Evolutionary conservation across 768 basidiomycete species (phyloP).

Genomic region (Pleurotus sapidus): DNA sequence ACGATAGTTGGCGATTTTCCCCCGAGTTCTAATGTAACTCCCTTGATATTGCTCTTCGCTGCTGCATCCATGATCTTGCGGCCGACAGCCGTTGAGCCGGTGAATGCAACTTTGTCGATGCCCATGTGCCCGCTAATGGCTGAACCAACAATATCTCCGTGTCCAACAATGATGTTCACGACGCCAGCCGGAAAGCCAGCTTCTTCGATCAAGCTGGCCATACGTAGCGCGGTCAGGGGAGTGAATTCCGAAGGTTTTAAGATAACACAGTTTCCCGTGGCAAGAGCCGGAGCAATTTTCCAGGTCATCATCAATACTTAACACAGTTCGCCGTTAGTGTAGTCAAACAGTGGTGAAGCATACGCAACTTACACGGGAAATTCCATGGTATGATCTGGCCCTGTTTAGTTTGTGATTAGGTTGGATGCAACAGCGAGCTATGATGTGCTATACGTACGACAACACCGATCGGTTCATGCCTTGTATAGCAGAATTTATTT

Average conservation of each 20-base stretch:
- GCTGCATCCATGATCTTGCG: slow-evolving; percentile 79
- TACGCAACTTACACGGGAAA: slow-evolving; percentile 42
- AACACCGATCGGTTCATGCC: slow-evolving; percentile 60
- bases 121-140: slow-evolving; percentile 57
- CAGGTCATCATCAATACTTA: slow-evolving; percentile 59
- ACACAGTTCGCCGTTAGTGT: too few species aligned
- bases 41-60: slow-evolving; percentile 80
- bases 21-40: slow-evolving; percentile 79
- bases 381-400: slow-evolving; percentile 56
- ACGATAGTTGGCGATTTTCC: slow-evolving; percentile 73
- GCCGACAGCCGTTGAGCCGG: slow-evolving; percentile 61
- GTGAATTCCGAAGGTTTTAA: slow-evolving; percentile 82
- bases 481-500: slow-evolving; percentile 53
- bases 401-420: slow-evolving; percentile 39
- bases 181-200: slow-evolving; percentile 74
- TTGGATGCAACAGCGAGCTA: slow-evolving; percentile 20
- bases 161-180: slow-evolving; percentile 66
- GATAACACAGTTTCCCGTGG: slow-evolving; percentile 76
- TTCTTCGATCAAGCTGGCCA: slow-evolving; percentile 51
- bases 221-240: slow-evolving; percentile 54
- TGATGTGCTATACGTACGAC: slow-evolving; percentile 20
- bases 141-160: slow-evolving; percentile 56
- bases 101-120: slow-evolving; percentile 80
- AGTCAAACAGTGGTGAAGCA: too few species aligned
- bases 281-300: slow-evolving; percentile 83